Evolutionary conservation across 257 asterid genomes (phyloP).

Genomic region (Salvia miltiorrhiza): DNA sequence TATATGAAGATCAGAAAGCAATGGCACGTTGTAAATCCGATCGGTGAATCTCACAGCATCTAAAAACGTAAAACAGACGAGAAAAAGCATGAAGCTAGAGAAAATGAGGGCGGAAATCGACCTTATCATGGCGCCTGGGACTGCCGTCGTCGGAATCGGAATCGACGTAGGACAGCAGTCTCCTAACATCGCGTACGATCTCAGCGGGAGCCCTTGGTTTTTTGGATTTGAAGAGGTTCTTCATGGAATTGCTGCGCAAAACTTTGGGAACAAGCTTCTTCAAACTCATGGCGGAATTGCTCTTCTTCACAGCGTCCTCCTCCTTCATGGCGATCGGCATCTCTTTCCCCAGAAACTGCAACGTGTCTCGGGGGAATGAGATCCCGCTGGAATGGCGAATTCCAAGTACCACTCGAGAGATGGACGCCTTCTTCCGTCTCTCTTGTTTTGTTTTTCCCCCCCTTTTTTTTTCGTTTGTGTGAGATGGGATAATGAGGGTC

Average conservation of each 20-base stretch:
- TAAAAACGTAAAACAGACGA: neutral
- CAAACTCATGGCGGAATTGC: slow-evolving; percentile 34
- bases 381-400: slow-evolving; percentile 32
- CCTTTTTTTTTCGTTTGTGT: too few species aligned
- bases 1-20: neutral
- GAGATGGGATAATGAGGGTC: neutral
- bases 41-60: neutral
- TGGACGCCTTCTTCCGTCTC: neutral
- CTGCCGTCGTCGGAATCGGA: slow-evolving; percentile 22
- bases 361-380: slow-evolving; percentile 30
- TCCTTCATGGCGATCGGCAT: slow-evolving; percentile 35
- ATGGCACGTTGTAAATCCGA: neutral
- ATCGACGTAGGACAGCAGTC: slow-evolving; percentile 36
- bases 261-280: slow-evolving; percentile 52
- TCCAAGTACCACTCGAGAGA: neutral
- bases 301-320: slow-evolving; percentile 21
- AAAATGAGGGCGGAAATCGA: neutral
- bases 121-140: slow-evolving; percentile 42
- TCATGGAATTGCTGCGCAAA: slow-evolving; percentile 41
- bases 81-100: neutral
- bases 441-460: neutral
- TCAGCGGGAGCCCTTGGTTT: slow-evolving; percentile 52
- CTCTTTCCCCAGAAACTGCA: slow-evolving; percentile 34
- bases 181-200: slow-evolving; percentile 44
- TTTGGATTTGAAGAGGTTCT: slow-evolving; percentile 58